These are phyloP conservation scores for Alternaria atra DNA, from an alignment of 2,329 filamentous ascomycete genomes.

Conservation along the genomic window DNA sequence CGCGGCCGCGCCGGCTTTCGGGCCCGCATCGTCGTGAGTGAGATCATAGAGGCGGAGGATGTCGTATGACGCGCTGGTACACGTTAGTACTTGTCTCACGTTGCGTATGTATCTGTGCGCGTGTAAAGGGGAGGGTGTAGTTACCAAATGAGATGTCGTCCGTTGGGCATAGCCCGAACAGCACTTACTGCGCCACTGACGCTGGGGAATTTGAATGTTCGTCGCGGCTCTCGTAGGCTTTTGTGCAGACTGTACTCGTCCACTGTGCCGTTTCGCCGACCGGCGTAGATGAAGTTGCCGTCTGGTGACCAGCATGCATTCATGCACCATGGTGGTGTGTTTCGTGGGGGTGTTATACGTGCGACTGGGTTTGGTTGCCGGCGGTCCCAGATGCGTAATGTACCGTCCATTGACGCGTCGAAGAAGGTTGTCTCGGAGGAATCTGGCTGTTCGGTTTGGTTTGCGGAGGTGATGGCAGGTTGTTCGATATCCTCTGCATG, in stretches of 20 bases:
- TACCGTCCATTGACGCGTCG: conserved; percentile 86
- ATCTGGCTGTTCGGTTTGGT: conserved; percentile 53
- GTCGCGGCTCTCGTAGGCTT: conserved; percentile 75
- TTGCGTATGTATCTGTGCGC: neutral
- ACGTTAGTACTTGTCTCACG: conserved; percentile 19
- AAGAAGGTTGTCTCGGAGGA: conserved; percentile 83
- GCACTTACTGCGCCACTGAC: conserved; percentile 91
- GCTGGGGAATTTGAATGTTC: conserved; percentile 85
- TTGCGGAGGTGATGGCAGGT: conserved; percentile 27
- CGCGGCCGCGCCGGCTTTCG: conserved; percentile 71
- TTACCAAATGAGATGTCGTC: conserved; percentile 86
- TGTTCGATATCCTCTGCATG: conserved; percentile 58
- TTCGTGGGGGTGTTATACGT: conserved; percentile 75
- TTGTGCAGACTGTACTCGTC: conserved; percentile 93
- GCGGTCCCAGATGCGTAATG: conserved; percentile 91
- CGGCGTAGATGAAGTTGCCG: conserved; percentile 94
- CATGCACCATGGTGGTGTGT: conserved; percentile 96
- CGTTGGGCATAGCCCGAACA: conserved; percentile 89
- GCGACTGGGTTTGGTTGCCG: conserved; percentile 80
- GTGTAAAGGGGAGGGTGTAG: conserved; percentile 28
- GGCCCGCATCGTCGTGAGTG: conserved; percentile 63
- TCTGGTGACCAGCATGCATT: conserved; percentile 95
- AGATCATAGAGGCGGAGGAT: conserved; percentile 94
- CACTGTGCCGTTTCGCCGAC: conserved; percentile 88
- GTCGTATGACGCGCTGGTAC: conserved; percentile 80